phyloP scores from a whole-genome alignment of 2,329 filamentous ascomycete genomes.

The Clarireedia hainanense region DNA sequence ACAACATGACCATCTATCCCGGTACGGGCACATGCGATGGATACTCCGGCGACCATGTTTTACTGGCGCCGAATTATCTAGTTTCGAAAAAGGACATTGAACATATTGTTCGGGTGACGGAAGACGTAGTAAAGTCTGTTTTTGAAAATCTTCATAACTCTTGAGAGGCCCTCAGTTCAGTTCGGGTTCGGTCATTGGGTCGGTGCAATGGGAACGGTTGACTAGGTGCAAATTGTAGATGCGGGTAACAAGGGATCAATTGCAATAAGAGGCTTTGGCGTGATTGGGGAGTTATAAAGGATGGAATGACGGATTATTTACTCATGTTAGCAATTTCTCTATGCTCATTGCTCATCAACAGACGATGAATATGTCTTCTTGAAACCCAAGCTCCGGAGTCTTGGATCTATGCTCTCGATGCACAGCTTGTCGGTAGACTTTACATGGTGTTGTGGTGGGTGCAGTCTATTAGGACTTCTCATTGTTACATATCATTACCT shows the following conservation, averaged over 20 bases:
- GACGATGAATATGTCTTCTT: no score
- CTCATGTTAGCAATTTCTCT: no score
- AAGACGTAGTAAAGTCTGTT: slow-evolving; percentile 19
- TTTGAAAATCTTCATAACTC: slow-evolving; percentile 12
- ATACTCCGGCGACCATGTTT: slow-evolving; percentile 50
- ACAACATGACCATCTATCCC: slow-evolving; percentile 52
- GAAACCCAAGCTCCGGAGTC: no score
- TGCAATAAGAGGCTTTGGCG: background rate
- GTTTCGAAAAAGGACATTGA: slow-evolving; percentile 45
- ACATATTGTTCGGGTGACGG: slow-evolving; percentile 39
- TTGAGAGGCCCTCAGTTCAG: background rate
- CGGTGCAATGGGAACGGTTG: background rate
- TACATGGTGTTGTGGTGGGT: no score
- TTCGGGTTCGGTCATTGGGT: background rate
- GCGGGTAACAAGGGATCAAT: background rate
- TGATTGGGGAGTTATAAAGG: background rate
- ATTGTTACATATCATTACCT: no score
- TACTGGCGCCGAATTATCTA: slow-evolving; percentile 54
- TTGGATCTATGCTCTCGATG: no score
- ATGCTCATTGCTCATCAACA: no score
- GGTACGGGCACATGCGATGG: slow-evolving; percentile 50
- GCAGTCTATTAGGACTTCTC: no score
- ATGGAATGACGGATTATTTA: background rate
- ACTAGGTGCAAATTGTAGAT: background rate
- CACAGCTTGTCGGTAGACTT: no score